phyloP scores from a whole-genome alignment of 2,329 filamentous ascomycete genomes.

The Colletotrichum sp. region DNA sequence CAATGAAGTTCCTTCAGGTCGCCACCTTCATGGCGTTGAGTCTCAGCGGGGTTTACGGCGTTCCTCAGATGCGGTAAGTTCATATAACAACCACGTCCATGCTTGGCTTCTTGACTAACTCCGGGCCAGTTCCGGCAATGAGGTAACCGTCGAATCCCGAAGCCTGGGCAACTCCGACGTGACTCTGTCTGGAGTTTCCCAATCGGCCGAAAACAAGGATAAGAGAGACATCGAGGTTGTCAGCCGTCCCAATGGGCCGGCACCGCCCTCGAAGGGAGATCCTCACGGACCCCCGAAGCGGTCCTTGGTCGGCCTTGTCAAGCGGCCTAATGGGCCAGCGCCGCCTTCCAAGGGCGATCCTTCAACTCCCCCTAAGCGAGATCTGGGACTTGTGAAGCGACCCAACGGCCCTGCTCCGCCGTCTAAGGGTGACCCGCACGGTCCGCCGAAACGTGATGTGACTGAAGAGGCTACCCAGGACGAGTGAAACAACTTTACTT shows the following conservation, averaged over 20 bases:
- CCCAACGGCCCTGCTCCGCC: not conserved
- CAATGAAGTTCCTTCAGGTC: not conserved
- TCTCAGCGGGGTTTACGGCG: not conserved
- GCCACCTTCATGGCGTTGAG: not conserved
- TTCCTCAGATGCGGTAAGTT: not conserved
- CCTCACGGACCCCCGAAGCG: not conserved
- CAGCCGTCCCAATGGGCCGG: not conserved
- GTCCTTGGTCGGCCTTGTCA: not conserved
- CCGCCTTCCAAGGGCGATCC: not conserved
- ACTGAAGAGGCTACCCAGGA: not conserved
- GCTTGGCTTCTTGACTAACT: not conserved
- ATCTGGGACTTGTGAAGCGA: not conserved
- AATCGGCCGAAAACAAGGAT: not conserved
- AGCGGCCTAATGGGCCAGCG: not conserved
- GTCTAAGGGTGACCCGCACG: not conserved
- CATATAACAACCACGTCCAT: not conserved
- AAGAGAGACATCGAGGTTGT: not conserved
- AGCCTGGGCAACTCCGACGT: not conserved
- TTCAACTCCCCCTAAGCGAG: not conserved
- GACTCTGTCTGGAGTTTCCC: not conserved
- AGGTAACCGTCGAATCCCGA: not conserved
- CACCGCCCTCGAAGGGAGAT: not conserved
- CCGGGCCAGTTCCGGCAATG: not conserved
- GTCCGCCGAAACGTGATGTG: not conserved
- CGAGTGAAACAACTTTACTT: not conserved